Conservation (phyloP, 78 protist genomes). For the Protostelium mycophagum region DNA sequence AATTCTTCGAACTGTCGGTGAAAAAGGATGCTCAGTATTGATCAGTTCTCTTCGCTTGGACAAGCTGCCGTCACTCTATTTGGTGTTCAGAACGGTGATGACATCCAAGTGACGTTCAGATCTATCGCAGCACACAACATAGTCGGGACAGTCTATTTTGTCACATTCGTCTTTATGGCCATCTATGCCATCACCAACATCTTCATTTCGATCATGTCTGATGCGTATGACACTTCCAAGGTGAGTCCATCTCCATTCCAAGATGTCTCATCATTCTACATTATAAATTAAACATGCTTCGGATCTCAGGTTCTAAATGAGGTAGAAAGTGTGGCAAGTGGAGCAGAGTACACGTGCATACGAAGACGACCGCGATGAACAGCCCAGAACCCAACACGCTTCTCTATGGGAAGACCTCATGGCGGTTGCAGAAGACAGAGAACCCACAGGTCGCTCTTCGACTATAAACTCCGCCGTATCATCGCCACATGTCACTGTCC, state of each 20-base stretch:
- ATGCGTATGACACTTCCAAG: background rate
- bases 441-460: no score
- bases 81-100: constrained; percentile 67
- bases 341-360: background rate
- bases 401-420: background rate
- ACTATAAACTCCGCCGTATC: no score
- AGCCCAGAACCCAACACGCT: background rate
- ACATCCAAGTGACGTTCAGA: constrained; percentile 49
- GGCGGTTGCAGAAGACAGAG: background rate
- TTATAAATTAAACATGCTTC: no score
- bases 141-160: constrained; percentile 33
- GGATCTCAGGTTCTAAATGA: background rate
- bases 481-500: no score
- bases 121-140: constrained; percentile 34
- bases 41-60: constrained; percentile 34
- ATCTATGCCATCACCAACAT: constrained; percentile 55
- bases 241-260: background rate
- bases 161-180: constrained; percentile 39
- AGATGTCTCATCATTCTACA: no score
- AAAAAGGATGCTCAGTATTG: no score
- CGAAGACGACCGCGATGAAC: background rate
- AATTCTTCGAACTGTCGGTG: background rate
- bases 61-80: constrained; percentile 54
- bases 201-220: constrained; percentile 54
- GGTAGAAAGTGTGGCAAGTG: background rate